Conservation (phyloP, 805 yeast species). For the Yamadazyma sp. region DNA sequence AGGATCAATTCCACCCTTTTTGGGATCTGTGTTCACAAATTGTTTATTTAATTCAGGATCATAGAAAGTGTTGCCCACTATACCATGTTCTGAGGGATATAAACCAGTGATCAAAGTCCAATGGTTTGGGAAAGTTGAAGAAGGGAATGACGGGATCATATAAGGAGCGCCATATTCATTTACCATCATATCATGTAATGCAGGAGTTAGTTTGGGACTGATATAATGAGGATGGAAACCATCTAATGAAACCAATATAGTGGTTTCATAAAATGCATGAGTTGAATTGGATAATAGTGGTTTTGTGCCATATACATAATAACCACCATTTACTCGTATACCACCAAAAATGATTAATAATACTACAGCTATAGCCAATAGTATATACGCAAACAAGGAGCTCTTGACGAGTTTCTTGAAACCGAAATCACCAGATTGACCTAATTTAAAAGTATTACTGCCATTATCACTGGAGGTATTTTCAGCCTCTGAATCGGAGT, state of each 20-base stretch:
- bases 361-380: background rate
- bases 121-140: conserved; percentile 88
- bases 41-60: conserved; percentile 55
- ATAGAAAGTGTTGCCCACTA: conserved; percentile 76
- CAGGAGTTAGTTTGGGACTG: conserved; percentile 63
- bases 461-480: no score
- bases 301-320: conserved; percentile 7
- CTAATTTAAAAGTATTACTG: no score
- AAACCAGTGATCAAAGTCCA: conserved; percentile 89
- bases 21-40: conserved; percentile 62
- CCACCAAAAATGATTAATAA: background rate
- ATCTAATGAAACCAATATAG: conserved; percentile 75
- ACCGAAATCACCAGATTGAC: no score
- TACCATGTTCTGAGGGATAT: conserved; percentile 81
- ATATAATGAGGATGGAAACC: conserved; percentile 92
- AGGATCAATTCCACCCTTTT: conserved; percentile 46
- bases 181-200: conserved; percentile 54
- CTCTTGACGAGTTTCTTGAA: no score
- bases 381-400: no score
- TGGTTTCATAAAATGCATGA: conserved; percentile 69
- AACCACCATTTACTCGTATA: background rate
- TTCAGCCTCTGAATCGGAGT: no score
- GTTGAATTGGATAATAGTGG: conserved; percentile 55
- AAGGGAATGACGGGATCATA: conserved; percentile 84
- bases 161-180: conserved; percentile 67